Percentiles rank a stretch among this genome's conserved stretches.
These are phyloP conservation scores for Apiospora saccharicola DNA, from an alignment of 2,329 filamentous ascomycete genomes.

Conservation along the genomic window DNA sequence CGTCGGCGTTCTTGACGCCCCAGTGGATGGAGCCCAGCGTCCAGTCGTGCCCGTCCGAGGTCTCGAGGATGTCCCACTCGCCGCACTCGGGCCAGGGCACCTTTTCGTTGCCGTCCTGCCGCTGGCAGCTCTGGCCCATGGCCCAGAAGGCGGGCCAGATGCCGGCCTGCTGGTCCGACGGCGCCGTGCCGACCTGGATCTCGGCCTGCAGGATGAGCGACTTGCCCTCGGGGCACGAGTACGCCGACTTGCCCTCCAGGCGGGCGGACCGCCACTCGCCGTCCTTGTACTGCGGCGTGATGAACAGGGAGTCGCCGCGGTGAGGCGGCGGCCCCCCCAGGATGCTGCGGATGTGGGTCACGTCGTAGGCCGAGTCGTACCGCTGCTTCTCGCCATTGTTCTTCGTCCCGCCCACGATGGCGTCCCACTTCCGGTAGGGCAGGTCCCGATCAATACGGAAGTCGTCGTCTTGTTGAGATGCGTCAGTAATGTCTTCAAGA, in stretches of 20 bases:
- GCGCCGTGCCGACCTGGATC: slow-evolving; percentile 55
- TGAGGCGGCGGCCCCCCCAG: background rate
- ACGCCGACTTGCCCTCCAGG: slow-evolving; percentile 57
- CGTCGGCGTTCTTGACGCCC: slow-evolving; percentile 51
- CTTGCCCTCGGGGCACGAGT: slow-evolving; percentile 54
- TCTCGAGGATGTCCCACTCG: slow-evolving; percentile 66
- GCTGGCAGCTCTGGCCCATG: slow-evolving; percentile 55
- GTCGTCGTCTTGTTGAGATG: background rate
- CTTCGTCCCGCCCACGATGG: background rate
- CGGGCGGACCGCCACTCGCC: slow-evolving; percentile 61
- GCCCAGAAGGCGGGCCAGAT: slow-evolving; percentile 69
- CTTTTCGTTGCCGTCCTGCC: slow-evolving; percentile 47
- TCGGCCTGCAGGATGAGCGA: slow-evolving; percentile 55
- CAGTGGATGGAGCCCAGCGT: slow-evolving; percentile 61
- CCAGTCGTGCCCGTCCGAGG: slow-evolving; percentile 55
- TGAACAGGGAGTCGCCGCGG: background rate
- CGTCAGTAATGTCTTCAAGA: background rate
- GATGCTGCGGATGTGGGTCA: background rate
- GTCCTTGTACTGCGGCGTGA: background rate
- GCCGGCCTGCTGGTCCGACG: slow-evolving; percentile 52
- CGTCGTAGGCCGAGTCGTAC: background rate
- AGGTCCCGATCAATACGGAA: background rate
- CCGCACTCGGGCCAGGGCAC: slow-evolving; percentile 58
- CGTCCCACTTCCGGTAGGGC: background rate
- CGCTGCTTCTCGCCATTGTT: background rate